Evolutionary conservation across 2,329 filamentous ascomycete species (phyloP).

Genomic region (Zasmidium angulare): DNA sequence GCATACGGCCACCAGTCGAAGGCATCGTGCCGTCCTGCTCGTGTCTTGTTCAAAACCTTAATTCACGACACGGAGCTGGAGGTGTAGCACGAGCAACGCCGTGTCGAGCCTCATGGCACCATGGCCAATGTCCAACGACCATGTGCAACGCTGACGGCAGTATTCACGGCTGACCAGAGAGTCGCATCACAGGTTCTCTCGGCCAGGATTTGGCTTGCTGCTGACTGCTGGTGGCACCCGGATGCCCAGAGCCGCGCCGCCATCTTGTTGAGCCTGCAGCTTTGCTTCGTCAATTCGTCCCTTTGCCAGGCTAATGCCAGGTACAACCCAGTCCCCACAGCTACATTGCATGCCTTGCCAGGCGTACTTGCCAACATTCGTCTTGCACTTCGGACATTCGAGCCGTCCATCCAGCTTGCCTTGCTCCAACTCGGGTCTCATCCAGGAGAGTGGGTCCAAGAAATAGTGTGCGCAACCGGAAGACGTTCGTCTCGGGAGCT

Average conservation of each 20-base stretch:
- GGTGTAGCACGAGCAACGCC: not conserved
- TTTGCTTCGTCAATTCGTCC: conserved; percentile 72
- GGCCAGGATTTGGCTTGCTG: conserved; percentile 13
- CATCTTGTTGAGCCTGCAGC: conserved; percentile 17
- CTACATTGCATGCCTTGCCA: conserved; percentile 95
- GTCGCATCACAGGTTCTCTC: conserved; percentile 17
- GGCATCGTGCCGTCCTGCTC: not conserved
- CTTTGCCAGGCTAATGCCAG: conserved; percentile 82
- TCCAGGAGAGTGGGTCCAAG: conserved; percentile 91
- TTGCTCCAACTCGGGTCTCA: conserved; percentile 80
- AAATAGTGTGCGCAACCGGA: conserved; percentile 79
- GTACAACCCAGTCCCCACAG: conserved; percentile 86
- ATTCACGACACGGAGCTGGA: not conserved
- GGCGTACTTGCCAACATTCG: conserved; percentile 86
- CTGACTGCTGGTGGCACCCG: conserved; percentile 30
- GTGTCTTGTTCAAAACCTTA: not conserved
- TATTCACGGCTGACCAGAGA: not conserved
- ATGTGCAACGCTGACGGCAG: conserved; percentile 6
- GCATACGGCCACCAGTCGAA: not conserved
- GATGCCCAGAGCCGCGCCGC: conserved; percentile 32
- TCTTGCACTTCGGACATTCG: conserved; percentile 79
- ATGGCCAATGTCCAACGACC: not conserved
- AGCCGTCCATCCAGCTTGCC: conserved; percentile 81
- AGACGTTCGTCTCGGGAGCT: conserved; percentile 29
- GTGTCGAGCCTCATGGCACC: not conserved